Evolutionary conservation across 208 protist genomes (phyloP), one percentile per base, ranked within the genome.

Genomic region (Leishmania aethiopica): DNA sequence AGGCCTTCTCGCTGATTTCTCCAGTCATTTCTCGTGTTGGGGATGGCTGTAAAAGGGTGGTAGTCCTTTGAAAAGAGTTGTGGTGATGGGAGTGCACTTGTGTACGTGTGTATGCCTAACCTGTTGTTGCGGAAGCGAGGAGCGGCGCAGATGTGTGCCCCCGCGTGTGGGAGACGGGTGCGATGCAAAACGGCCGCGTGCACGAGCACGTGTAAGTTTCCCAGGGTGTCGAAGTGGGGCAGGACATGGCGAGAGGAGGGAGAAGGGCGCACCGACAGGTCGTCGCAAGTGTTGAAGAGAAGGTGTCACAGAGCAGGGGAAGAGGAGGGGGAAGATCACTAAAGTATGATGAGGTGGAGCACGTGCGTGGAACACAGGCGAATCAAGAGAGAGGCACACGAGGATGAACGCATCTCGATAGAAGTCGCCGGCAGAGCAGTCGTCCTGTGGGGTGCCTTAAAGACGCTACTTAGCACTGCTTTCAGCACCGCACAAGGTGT

Each of bases 1-100:
- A 99, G 37, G 99, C 99, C 97, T 99, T 99, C 84, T 99, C 97
- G 92, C 96, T 99, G 70, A 98, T 92, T 84, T 98, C 94, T 85
- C 89, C 85, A 81, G 92, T 94, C 94, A 97, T 97, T 88, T 88
- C 87, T 91, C 85, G 67, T 42, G 74, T 66, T 64, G 59, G 80
- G 74, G 69, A 70, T 51, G 55, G 70, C 51, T 67, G 51, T 78
- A 59, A 57, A 79, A 13, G 69, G 13, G 69, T 49, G 69, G 28
- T 28, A 32, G 28, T n/a, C 64, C 64, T 13, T 32, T 7, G 13
- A 19, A 37, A 32, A 35, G 51, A 45, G 45, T 11, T 7, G 17
- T 73, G 17, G 62, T 73, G 28, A 51, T 55, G 42, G 53, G 59
- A 73, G 73, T 81, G 70, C 10, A 40, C 13, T 55, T 59, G 11